Base-by-base conservation (phyloP, 2,329 filamentous ascomycete species). In the Rhynchosporium graminicola region DNA sequence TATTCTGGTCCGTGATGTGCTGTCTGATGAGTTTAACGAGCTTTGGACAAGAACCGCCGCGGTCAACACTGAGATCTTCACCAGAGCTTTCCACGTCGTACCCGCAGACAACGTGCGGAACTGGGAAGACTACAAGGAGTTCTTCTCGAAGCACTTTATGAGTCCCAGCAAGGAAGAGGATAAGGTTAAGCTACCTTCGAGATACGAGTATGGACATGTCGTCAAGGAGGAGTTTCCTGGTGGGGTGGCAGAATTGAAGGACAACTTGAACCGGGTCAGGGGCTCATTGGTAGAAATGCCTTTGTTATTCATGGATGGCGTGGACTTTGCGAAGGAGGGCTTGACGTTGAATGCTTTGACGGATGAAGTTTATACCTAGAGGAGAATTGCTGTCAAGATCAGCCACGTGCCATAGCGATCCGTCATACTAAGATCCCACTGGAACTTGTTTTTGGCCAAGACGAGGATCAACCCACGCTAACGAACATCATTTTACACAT, bases 271-370 rank as follows among this genome's bases (percentile, higher is more conserved):
- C 60, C 81, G 84, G 59, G 80, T 93, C 45, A 83, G 86, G 64
- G 90, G 90, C 2, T 90, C 83, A 8, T 76, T 92, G 51, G 89
- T 97, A 7, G 91, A 97, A 80, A 97, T 97, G 93, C 92, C 92
- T 33, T 79, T 97, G 69, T 80, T 91, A 68, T 97, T 97, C 79
- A 79, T 97, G 74, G 88, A 89, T 70, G 89, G 92, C 40, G 83
- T 85, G 8, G 92, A 97, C 74, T 87, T 97, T 75, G 94, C 93
- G 3, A 88, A 92, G 80, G 85, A 92, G 69, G 92, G 92, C 0
- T 70, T 96, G 71, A 82, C 83, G 28, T 77, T 92, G 67, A 92
- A 93, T 77, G 80, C 82, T 31, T 76, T 92, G 69, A 92, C 90
- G 1, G 84, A 90, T 71, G 85, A 87, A 71, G 76, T 92, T 43